Evolutionary conservation across 1,284 basidiomycete genomes (phyloP).

Genomic region (Malassezia japonica): DNA sequence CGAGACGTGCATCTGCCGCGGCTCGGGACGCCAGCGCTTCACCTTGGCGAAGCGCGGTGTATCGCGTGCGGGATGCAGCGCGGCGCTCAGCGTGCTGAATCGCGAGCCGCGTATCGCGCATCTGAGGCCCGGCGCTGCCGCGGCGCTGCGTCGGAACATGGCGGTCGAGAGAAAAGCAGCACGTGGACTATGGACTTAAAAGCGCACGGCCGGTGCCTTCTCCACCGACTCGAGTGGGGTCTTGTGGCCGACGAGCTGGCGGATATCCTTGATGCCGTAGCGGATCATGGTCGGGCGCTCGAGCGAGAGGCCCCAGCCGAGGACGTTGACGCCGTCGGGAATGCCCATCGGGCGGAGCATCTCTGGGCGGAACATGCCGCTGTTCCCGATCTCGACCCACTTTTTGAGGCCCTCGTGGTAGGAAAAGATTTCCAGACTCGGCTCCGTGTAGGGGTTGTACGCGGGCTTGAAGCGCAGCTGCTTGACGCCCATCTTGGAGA

Average conservation of each 20-base stretch:
- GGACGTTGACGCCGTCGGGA: slow-evolving; percentile 88
- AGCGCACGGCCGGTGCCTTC: slow-evolving; percentile 43
- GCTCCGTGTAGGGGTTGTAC: slow-evolving; percentile 66
- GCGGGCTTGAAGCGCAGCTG: slow-evolving; percentile 94
- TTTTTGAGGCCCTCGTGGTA: slow-evolving; percentile 88
- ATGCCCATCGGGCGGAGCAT: slow-evolving; percentile 96
- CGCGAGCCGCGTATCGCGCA: too few species aligned
- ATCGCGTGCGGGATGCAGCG: neutral
- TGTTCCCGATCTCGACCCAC: slow-evolving; percentile 82
- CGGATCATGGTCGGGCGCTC: slow-evolving; percentile 98
- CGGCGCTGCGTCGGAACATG: neutral
- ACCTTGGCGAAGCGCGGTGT: neutral
- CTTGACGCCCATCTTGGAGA: slow-evolving; percentile 91
- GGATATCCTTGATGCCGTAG: slow-evolving; percentile 80
- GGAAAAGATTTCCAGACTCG: slow-evolving; percentile 97
- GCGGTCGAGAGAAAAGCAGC: neutral
- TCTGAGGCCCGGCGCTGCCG: too few species aligned
- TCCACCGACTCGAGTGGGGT: slow-evolving; percentile 55
- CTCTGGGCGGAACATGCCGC: slow-evolving; percentile 98
- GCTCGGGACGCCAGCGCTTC: neutral
- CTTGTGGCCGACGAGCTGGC: slow-evolving; percentile 94
- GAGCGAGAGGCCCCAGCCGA: slow-evolving; percentile 90
- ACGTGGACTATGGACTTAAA: slow-evolving; percentile 18
- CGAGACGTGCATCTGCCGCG: slow-evolving; percentile 7
- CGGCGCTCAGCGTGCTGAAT: too few species aligned